These are phyloP conservation scores for Aspergillus hiratsukae DNA, from an alignment of 2,329 filamentous ascomycete species.

Conservation along the genomic window DNA sequence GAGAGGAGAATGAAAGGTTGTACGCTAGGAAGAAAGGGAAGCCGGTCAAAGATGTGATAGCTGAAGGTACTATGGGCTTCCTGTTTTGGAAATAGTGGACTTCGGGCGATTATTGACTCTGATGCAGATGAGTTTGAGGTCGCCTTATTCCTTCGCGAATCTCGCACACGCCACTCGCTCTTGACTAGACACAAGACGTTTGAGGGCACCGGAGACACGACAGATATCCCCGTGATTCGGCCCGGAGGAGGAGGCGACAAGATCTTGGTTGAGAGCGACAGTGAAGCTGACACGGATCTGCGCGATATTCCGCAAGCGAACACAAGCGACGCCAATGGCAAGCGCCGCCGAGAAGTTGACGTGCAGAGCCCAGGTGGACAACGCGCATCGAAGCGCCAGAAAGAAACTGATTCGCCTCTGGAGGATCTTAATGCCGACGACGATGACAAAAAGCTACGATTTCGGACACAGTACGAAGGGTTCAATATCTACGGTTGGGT, in stretches of 20 bases:
- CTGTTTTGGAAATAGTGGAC: neutral
- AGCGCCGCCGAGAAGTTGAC: slow-evolving; percentile 12
- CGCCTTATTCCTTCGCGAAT: slow-evolving; percentile 86
- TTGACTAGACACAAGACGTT: slow-evolving; percentile 82
- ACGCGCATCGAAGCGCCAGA: slow-evolving; percentile 28
- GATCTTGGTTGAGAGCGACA: slow-evolving; percentile 58
- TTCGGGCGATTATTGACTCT: neutral
- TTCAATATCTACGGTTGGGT: slow-evolving; percentile 95
- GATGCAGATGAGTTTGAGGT: slow-evolving; percentile 86
- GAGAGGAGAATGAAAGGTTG: slow-evolving; percentile 69
- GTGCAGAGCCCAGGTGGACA: slow-evolving; percentile 8
- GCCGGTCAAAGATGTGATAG: slow-evolving; percentile 80
- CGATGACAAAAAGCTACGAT: slow-evolving; percentile 84
- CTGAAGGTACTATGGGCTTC: slow-evolving; percentile 55
- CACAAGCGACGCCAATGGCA: slow-evolving; percentile 12
- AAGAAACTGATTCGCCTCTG: slow-evolving; percentile 33
- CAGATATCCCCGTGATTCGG: neutral
- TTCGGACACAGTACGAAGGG: slow-evolving; percentile 87
- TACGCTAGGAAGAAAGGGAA: slow-evolving; percentile 69
- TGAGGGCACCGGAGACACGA: slow-evolving; percentile 47
- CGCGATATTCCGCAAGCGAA: slow-evolving; percentile 53
- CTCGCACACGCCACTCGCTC: slow-evolving; percentile 76
- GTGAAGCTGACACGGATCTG: slow-evolving; percentile 48
- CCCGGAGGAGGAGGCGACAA: slow-evolving; percentile 27
- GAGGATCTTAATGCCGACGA: slow-evolving; percentile 35